These are phyloP conservation scores for Penicillium canariense DNA, from an alignment of 495 filamentous ascomycete species.

Conservation along the genomic window DNA sequence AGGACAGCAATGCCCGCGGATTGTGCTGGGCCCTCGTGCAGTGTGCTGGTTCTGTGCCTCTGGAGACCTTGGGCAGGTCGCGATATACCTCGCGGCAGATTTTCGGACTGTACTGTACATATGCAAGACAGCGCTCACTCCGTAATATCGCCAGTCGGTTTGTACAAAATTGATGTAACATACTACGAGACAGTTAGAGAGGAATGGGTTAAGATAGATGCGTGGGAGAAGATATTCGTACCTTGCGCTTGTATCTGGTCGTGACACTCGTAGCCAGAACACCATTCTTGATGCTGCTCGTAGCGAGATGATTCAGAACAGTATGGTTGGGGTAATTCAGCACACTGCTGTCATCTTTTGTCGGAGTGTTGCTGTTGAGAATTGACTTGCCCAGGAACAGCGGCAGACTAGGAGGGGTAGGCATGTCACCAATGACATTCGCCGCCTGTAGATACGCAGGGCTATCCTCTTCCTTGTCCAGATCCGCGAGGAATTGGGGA, in stretches of 20 bases:
- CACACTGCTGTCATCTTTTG: constrained; percentile 98
- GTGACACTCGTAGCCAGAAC: constrained; percentile 96
- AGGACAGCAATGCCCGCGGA: neutral
- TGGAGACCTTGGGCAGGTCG: neutral
- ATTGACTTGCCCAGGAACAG: constrained; percentile 94
- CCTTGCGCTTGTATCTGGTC: constrained; percentile 95
- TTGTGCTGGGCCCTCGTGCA: neutral
- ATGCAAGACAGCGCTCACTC: constrained; percentile 22
- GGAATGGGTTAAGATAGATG: neutral
- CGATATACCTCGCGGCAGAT: neutral
- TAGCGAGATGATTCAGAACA: constrained; percentile 95
- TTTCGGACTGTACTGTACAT: neutral
- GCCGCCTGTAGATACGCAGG: constrained; percentile 66
- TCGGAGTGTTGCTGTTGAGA: constrained; percentile 80
- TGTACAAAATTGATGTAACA: constrained; percentile 96
- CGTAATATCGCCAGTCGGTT: constrained; percentile 63
- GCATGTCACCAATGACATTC: constrained; percentile 67
- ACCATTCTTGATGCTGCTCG: constrained; percentile 95
- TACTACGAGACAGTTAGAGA: constrained; percentile 57
- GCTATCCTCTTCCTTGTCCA: constrained; percentile 79
- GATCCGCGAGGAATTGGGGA: constrained; percentile 80
- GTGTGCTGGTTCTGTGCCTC: neutral
- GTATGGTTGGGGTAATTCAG: constrained; percentile 95
- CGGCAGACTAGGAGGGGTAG: constrained; percentile 80
- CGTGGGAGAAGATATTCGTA: constrained; percentile 33